Evolutionary conservation across 2,329 filamentous ascomycete genomes (phyloP), one percentile per base, ranked within the genome.

Genomic region (Malbranchea zuffiana): DNA sequence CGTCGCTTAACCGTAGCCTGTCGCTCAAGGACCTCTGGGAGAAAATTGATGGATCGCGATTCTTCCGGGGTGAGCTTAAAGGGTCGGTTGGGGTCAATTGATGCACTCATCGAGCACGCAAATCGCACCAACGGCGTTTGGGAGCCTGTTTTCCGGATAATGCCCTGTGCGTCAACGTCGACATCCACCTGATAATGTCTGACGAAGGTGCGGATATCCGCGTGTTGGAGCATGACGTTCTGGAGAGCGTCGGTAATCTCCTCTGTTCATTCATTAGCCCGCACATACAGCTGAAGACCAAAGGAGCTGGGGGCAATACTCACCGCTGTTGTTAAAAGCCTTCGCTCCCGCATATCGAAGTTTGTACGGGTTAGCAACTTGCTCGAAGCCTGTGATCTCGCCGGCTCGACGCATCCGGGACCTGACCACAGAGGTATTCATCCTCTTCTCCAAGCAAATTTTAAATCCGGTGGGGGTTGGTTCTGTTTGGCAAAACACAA

Each of bases 401-500:
- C 34, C 34, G 12, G 7, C 34, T 29, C 17, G 5, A 12, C 17
- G 19, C 34, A 29, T 36, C 20, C 34, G 34, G 20, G 27, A 36
- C 4, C 15, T 29, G 6, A 36, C 3, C 4, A n/a, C n/a, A n/a
- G n/a, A n/a, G 35, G 3, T 12, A 1, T 43, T 45, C 19, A 59
- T 43, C 38, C 37, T 35, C 40, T 55, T 19, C n/a, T 54, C 42
- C n/a, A 47, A 30, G 32, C 45, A 45, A 28, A 61, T 50, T 18
- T 21, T 20, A 52, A 44, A 52, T 23, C 51, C 41, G 37, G 48
- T 27, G 4, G n/a, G n/a, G n/a, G n/a, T n/a, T n/a, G n/a, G n/a
- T n/a, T n/a, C n/a, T n/a, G n/a, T n/a, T 44, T 45, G 44, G 23
- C 47, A 54, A 42, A 60, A 55, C 26, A 62, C 38, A 34, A 45